Percentiles rank a stretch among this genome's conserved stretches.
phyloP scores from a whole-genome alignment of 208 protist species.

The Acanthamoeba culbertsoni region DNA sequence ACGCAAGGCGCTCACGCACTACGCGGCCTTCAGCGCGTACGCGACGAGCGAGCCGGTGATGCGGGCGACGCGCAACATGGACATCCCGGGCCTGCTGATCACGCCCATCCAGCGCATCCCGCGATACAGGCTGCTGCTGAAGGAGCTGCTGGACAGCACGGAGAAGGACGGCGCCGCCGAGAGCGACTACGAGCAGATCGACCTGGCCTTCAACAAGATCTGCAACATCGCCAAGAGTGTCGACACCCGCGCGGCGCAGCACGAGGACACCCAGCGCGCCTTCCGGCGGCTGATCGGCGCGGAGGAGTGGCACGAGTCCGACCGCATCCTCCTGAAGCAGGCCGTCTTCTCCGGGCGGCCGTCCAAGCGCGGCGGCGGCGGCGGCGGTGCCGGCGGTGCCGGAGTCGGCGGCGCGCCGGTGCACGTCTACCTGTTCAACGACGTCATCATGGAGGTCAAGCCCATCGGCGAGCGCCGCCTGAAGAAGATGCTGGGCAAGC shows the following conservation, averaged over 20 bases:
- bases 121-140: conserved; percentile 18
- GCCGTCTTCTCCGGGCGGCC: neutral
- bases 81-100: conserved; percentile 18
- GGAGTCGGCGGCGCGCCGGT: neutral
- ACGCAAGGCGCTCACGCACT: neutral
- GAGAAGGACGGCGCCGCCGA: neutral
- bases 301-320: neutral
- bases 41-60: conserved; percentile 4
- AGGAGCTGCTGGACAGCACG: conserved; percentile 38
- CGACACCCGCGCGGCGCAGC: neutral
- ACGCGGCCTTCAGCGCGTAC: neutral
- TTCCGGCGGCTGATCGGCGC: conserved; percentile 14
- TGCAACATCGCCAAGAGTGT: conserved; percentile 46
- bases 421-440: conserved; percentile 42
- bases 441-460: conserved; percentile 10
- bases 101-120: conserved; percentile 54
- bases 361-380: too few relatives aligned
- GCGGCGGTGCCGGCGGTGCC: neutral
- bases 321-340: neutral
- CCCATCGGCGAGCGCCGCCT: conserved; percentile 12
- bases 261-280: conserved; percentile 20
- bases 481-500: conserved; percentile 22
- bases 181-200: conserved; percentile 14
- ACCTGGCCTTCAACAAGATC: conserved; percentile 47
- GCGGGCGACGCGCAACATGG: neutral